These are phyloP conservation scores for Amanita bisporigera DNA, from an alignment of 1,284 basidiomycete genomes.

Conservation along the genomic window DNA sequence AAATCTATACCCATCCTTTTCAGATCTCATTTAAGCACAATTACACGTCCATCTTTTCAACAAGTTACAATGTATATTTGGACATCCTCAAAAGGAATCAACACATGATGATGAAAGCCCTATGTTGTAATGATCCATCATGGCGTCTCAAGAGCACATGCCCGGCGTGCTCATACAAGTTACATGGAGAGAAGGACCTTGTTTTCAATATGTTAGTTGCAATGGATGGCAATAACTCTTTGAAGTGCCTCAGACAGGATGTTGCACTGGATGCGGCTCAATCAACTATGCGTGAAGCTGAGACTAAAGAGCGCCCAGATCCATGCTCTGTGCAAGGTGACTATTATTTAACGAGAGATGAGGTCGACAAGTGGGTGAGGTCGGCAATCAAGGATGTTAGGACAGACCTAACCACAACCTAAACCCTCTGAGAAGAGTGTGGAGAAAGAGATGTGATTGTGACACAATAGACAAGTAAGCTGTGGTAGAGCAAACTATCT, in stretches of 20 bases:
- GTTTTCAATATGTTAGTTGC: constrained; percentile 25
- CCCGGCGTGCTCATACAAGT: constrained; percentile 33
- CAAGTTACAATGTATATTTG: constrained; percentile 12
- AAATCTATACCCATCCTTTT: background rate
- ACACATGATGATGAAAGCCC: background rate
- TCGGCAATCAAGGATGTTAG: background rate
- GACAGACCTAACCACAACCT: too few species aligned
- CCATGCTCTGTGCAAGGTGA: constrained; percentile 17
- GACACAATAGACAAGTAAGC: too few species aligned
- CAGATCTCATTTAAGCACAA: constrained; percentile 11
- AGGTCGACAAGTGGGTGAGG: constrained; percentile 28
- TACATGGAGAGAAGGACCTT: constrained; percentile 26
- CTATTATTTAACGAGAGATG: constrained; percentile 23
- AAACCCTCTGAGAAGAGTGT: too few species aligned
- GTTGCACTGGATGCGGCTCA: background rate
- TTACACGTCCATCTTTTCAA: constrained; percentile 13
- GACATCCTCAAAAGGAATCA: constrained; percentile 2
- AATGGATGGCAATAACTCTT: too few species aligned
- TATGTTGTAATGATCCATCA: constrained; percentile 3
- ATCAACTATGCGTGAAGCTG: background rate
- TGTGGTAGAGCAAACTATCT: too few species aligned
- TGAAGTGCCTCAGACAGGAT: constrained; percentile 27
- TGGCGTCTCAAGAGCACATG: constrained; percentile 26
- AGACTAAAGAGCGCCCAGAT: constrained; percentile 18
- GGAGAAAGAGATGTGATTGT: too few species aligned